Evolutionary conservation across 129 eudicot species (phyloP).

Genomic region (Chrysanthemum seticuspe): DNA sequence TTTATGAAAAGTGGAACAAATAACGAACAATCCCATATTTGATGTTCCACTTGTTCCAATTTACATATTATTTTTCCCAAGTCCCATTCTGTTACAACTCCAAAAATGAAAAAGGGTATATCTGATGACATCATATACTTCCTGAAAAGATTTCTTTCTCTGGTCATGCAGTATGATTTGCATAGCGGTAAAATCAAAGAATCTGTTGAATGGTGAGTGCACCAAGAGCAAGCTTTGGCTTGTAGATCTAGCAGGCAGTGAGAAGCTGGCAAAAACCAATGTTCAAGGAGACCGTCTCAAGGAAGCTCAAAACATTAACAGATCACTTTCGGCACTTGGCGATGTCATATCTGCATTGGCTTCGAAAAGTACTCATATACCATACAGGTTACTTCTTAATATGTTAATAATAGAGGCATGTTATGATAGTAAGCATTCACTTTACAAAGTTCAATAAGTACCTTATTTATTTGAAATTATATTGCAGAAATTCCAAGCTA

Average conservation of each 20-base stretch:
- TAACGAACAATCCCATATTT: not conserved
- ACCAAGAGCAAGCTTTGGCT: conserved; percentile 58
- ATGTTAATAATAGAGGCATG: not conserved
- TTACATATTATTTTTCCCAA: no score
- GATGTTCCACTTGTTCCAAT: not conserved
- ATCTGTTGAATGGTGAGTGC: conserved; percentile 43
- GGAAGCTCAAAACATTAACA: conserved; percentile 47
- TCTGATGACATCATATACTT: not conserved
- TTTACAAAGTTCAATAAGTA: not conserved
- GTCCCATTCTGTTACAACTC: not conserved
- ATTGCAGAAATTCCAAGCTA: conserved; percentile 47
- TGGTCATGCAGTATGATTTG: conserved; percentile 37
- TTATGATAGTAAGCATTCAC: not conserved
- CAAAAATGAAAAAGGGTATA: not conserved
- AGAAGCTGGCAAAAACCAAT: conserved; percentile 45
- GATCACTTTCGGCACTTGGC: conserved; percentile 46
- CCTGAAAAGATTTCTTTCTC: not conserved
- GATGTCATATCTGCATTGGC: conserved; percentile 54
- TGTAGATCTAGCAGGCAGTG: conserved; percentile 54
- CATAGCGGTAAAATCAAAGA: conserved; percentile 41
- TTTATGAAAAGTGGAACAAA: not conserved
- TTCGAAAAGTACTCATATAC: conserved; percentile 42
- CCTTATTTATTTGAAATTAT: not conserved
- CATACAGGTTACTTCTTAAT: conserved; percentile 37
- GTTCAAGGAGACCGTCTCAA: conserved; percentile 47